phyloP scores from a whole-genome alignment of 352 stramenopile genomes.

The Phytophthora citricola region DNA sequence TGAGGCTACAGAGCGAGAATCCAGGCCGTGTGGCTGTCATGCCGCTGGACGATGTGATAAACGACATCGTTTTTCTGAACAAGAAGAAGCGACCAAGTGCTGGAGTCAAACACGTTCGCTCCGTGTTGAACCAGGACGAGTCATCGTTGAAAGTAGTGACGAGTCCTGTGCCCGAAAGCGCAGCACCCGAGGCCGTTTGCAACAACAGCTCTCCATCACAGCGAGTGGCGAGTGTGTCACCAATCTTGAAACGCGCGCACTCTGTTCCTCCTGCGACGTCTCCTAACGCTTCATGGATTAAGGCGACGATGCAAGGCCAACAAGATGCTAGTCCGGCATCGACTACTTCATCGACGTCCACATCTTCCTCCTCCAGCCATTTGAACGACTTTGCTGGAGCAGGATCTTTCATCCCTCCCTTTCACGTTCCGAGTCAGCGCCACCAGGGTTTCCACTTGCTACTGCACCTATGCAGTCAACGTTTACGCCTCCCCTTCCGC shows the following conservation, averaged over 20 bases:
- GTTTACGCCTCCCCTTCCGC: background rate
- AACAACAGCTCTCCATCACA: background rate
- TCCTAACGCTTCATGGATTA: slow-evolving; percentile 28
- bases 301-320: slow-evolving; percentile 15
- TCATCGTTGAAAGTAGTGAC: slow-evolving; percentile 11
- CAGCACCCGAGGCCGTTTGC: background rate
- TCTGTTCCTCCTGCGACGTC: slow-evolving; percentile 20
- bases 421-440: slow-evolving; percentile 1
- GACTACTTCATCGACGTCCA: background rate
- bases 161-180: slow-evolving; percentile 5
- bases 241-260: background rate
- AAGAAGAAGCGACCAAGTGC: background rate
- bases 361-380: background rate
- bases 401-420: slow-evolving; percentile 1
- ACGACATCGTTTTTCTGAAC: slow-evolving; percentile 19
- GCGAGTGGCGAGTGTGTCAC: slow-evolving; percentile 9
- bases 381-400: slow-evolving; percentile 4
- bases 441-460: background rate
- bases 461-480: background rate
- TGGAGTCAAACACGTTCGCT: slow-evolving; percentile 2
- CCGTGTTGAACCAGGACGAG: background rate
- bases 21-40: slow-evolving; percentile 21
- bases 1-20: slow-evolving; percentile 18
- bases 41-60: slow-evolving; percentile 26
- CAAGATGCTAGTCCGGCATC: background rate